phyloP scores from a whole-genome alignment of 2,329 filamentous ascomycete genomes.

The Monosporascus cannonballus region DNA sequence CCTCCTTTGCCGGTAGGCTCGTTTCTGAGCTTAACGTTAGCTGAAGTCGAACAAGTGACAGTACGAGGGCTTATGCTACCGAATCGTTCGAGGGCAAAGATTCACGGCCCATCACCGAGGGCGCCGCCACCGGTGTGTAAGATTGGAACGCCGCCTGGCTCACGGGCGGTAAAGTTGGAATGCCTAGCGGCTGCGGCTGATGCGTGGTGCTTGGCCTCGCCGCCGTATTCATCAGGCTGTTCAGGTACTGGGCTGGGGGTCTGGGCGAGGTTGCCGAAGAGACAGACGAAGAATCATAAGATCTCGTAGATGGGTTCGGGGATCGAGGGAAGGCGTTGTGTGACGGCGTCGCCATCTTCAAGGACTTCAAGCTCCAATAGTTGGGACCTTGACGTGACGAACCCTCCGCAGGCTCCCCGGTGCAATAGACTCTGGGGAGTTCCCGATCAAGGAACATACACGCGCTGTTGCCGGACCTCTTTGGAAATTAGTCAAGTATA shows the following conservation, averaged over 20 bases:
- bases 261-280: constrained; percentile 57
- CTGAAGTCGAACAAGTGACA: constrained; percentile 32
- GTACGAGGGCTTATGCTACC: constrained; percentile 47
- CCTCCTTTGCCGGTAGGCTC: constrained; percentile 87
- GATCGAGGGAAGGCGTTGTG: constrained; percentile 56
- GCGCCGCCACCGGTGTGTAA: constrained; percentile 44
- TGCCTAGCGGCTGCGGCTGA: constrained; percentile 47
- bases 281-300: constrained; percentile 59
- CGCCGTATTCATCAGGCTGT: constrained; percentile 46
- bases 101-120: constrained; percentile 50
- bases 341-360: constrained; percentile 47
- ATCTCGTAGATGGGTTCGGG: constrained; percentile 54
- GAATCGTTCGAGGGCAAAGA: constrained; percentile 56
- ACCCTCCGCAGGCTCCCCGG: constrained; percentile 33
- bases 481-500: constrained; percentile 16
- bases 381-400: constrained; percentile 28
- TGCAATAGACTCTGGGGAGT: constrained; percentile 30
- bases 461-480: constrained; percentile 19
- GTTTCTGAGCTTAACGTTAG: constrained; percentile 71
- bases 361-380: constrained; percentile 26
- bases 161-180: constrained; percentile 44
- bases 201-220: constrained; percentile 43
- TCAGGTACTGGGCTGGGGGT: constrained; percentile 45
- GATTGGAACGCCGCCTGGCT: constrained; percentile 42
- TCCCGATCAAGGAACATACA: constrained; percentile 36